Evolutionary conservation across 257 asterid species (phyloP), one percentile per base, ranked within the genome.

Genomic region (Ajuga chamaepitys): DNA sequence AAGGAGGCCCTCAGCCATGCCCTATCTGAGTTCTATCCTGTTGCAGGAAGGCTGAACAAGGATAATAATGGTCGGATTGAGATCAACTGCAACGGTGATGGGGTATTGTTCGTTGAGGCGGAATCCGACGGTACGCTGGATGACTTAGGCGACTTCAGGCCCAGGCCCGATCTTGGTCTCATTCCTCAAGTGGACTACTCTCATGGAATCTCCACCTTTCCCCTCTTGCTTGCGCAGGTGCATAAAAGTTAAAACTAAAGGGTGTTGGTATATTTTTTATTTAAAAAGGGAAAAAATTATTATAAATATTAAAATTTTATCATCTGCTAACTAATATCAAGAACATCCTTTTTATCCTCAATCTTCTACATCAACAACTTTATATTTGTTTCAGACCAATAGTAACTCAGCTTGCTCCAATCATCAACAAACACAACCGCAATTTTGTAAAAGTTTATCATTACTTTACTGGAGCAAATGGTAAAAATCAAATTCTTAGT

Each of bases 81-180:
- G 78, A 80, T 87, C 51, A 79, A 84, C 25, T 88, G 95, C 44
- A 77, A 81, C n/a, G 88, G 78, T 1, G 79, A 78, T 26, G 95
- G 95, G 0, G 82, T 83, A 64, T 77, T 88, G 16, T 57, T 85
- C 4, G 88, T 85, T 42, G 94, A 80, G 70, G 95, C 91, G 3
- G 91, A 81, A 45, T 71, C 80, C 7, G 85, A 83, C 18, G 87
- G 88, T 0, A 35, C 45, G 4, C 71, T 85, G 7, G 94, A 83
- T 24, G 87, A 88, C 42, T 84, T 65, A 26, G 95, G 89, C 3
- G 91, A 83, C 45, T 88, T 88, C 74, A 82, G 87, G 0, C 91
- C 89, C 7, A 81, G 84, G 58, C 70, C 86, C 71, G 88, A 88
- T 38, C 89, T 86, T 16, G 17, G 21, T 12, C 86, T 88, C 41